A percentile compares a stretch with the other conserved stretches of the same genome.
These are phyloP conservation scores for Pichia sp. DNA, from an alignment of 1,139 yeast genomes.

Conservation along the genomic window DNA sequence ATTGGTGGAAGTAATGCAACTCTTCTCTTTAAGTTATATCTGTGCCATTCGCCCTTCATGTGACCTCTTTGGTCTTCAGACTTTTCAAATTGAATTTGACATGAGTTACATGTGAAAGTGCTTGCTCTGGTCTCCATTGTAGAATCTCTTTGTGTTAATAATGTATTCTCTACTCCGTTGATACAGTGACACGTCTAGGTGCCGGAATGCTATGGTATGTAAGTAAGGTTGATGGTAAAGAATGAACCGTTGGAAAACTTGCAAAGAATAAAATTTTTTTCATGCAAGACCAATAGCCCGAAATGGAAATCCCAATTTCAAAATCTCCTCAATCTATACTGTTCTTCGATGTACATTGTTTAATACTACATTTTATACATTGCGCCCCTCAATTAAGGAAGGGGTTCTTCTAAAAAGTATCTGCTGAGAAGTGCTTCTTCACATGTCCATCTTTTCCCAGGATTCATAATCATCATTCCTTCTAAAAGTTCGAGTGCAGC, in stretches of 20 bases:
- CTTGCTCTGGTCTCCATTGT: constrained; percentile 9
- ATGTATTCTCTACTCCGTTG: too few species aligned
- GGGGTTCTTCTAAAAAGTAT: constrained; percentile 69
- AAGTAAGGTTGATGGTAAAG: too few species aligned
- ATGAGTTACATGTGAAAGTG: constrained; percentile 71
- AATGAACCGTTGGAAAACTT: too few species aligned
- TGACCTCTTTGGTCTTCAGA: constrained; percentile 81
- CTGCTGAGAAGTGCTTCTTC: constrained; percentile 57
- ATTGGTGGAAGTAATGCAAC: constrained; percentile 53
- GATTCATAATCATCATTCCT: constrained; percentile 72
- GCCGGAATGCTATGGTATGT: too few species aligned
- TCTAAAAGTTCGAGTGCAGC: constrained; percentile 71
- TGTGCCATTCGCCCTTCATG: constrained; percentile 85
- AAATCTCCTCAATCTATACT: too few species aligned
- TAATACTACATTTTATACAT: too few species aligned
- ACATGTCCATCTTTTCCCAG: constrained; percentile 63
- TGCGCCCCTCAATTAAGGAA: constrained; percentile 34
- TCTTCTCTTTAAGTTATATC: constrained; percentile 54
- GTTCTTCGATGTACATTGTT: too few species aligned
- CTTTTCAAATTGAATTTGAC: constrained; percentile 67
- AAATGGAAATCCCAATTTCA: too few species aligned
- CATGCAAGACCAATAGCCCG: too few species aligned
- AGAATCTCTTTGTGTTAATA: too few species aligned
- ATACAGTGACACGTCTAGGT: too few species aligned
- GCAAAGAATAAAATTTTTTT: too few species aligned